phyloP scores from a whole-genome alignment of 2,329 filamentous ascomycete genomes.

The Aspergillus amoenus region DNA sequence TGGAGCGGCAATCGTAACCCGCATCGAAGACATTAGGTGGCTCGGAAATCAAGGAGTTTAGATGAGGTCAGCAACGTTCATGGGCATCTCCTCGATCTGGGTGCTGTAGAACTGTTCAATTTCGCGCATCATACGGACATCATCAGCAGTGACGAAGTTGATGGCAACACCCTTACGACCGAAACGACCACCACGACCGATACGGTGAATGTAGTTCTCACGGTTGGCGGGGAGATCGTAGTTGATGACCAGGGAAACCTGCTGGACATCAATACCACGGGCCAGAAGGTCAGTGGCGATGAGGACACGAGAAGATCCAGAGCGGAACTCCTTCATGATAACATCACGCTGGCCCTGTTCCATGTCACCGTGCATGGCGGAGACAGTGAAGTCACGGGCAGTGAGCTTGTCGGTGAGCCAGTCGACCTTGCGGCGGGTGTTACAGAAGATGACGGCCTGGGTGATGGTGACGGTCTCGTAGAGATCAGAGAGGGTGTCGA shows the following conservation, averaged over 20 bases:
- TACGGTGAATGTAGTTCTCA: constrained; percentile 99
- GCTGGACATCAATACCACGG: constrained; percentile 99
- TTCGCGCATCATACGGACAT: constrained; percentile 99
- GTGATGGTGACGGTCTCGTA: constrained; percentile 99
- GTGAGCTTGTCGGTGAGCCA: constrained; percentile 99
- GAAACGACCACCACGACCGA: constrained; percentile 99
- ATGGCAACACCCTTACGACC: constrained; percentile 99
- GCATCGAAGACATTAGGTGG: constrained; percentile 34
- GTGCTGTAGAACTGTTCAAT: constrained; percentile 99
- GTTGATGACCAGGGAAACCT: constrained; percentile 99
- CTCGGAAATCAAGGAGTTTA: constrained; percentile 35
- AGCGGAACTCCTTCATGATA: constrained; percentile 99
- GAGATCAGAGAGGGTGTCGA: constrained; percentile 96
- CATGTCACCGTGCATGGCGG: constrained; percentile 99
- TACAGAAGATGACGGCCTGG: constrained; percentile 99
- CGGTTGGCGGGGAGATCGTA: constrained; percentile 98
- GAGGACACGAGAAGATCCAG: constrained; percentile 94
- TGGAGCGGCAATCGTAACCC: constrained; percentile 35
- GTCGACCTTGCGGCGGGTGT: constrained; percentile 99
- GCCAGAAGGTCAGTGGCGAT: constrained; percentile 97
- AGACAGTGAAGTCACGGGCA: constrained; percentile 97
- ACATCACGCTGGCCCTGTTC: constrained; percentile 95
- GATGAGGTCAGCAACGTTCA: constrained; percentile 69
- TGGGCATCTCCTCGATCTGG: constrained; percentile 99
- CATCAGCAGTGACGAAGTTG: constrained; percentile 99